Conservation (phyloP, 768 basidiomycete genomes). For the Suillus sp. region DNA sequence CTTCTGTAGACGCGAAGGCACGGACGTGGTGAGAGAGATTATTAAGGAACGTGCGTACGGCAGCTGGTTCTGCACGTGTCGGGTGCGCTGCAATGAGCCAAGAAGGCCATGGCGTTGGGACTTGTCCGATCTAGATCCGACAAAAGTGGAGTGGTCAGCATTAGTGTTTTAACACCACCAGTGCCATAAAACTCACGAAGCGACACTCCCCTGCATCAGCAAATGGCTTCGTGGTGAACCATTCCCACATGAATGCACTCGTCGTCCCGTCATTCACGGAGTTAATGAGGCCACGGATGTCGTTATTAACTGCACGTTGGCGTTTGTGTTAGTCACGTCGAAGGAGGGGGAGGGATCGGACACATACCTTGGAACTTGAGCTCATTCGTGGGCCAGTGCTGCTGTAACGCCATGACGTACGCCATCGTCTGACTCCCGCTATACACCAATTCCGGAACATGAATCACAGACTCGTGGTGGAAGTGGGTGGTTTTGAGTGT, state of each 20-base stretch:
- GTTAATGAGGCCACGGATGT: constrained; percentile 77
- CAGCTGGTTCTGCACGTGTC: constrained; percentile 51
- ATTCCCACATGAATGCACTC: constrained; percentile 94
- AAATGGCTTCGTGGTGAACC: constrained; percentile 87
- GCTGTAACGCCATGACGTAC: constrained; percentile 87
- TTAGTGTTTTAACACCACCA: not conserved
- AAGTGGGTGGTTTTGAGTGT: not conserved
- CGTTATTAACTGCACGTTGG: constrained; percentile 63
- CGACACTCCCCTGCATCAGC: constrained; percentile 77
- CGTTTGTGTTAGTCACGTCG: not conserved
- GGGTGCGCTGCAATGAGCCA: constrained; percentile 94
- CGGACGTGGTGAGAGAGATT: constrained; percentile 66
- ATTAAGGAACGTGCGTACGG: constrained; percentile 61
- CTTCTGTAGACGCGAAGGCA: constrained; percentile 61
- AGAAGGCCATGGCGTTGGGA: constrained; percentile 94
- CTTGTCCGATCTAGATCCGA: constrained; percentile 66
- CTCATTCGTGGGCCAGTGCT: constrained; percentile 71
- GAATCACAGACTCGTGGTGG: not conserved
- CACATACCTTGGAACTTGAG: constrained; percentile 70
- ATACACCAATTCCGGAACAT: constrained; percentile 4
- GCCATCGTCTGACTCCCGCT: constrained; percentile 96
- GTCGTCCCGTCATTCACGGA: constrained; percentile 90
- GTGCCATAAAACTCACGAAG: constrained; percentile 61
- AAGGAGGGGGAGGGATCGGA: not conserved
- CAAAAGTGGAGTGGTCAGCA: not conserved